phyloP scores from a whole-genome alignment of 805 yeast species.

The Kluyveromyces wickerhamii region DNA sequence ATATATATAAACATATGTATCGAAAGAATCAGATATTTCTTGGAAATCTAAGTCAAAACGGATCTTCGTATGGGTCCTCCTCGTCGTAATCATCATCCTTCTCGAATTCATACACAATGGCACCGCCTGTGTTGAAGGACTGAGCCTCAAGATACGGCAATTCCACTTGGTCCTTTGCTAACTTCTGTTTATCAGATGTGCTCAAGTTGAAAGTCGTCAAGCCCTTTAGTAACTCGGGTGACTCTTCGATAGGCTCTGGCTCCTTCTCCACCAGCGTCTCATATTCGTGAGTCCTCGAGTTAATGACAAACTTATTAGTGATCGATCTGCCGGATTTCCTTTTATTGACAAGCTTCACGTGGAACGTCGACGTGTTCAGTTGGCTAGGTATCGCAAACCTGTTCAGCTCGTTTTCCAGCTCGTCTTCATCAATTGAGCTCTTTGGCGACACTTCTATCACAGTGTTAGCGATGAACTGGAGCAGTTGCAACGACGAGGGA shows the following conservation, averaged over 20 bases:
- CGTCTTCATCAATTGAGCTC: slow-evolving; percentile 38
- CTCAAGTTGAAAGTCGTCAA: slow-evolving; percentile 83
- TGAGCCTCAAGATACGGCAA: slow-evolving; percentile 92
- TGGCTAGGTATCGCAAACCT: slow-evolving; percentile 43
- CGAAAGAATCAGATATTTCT: too few relatives aligned
- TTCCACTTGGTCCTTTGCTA: slow-evolving; percentile 77
- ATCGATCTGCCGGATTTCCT: slow-evolving; percentile 81
- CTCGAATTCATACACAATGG: slow-evolving; percentile 91
- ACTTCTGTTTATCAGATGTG: slow-evolving; percentile 65
- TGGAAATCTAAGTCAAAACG: too few relatives aligned
- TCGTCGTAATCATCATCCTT: slow-evolving; percentile 97
- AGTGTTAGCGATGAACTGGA: slow-evolving; percentile 68
- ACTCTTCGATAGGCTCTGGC: slow-evolving; percentile 32
- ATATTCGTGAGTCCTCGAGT: slow-evolving; percentile 40
- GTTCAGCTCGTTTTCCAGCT: slow-evolving; percentile 33
- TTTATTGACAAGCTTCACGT: slow-evolving; percentile 51
- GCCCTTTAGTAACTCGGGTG: slow-evolving; percentile 51
- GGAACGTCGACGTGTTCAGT: slow-evolving; percentile 41
- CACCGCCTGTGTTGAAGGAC: slow-evolving; percentile 72
- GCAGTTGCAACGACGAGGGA: slow-evolving; percentile 45
- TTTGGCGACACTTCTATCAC: slow-evolving; percentile 55
- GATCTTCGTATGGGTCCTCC: slow-evolving; percentile 96
- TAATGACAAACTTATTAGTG: slow-evolving; percentile 44
- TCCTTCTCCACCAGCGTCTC: slow-evolving; percentile 23
- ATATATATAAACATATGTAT: too few relatives aligned